Percentiles rank a stretch among this genome's conserved stretches.
Evolutionary conservation across 345 rosid species (phyloP).

Genomic region (Conringia planisiliqua): DNA sequence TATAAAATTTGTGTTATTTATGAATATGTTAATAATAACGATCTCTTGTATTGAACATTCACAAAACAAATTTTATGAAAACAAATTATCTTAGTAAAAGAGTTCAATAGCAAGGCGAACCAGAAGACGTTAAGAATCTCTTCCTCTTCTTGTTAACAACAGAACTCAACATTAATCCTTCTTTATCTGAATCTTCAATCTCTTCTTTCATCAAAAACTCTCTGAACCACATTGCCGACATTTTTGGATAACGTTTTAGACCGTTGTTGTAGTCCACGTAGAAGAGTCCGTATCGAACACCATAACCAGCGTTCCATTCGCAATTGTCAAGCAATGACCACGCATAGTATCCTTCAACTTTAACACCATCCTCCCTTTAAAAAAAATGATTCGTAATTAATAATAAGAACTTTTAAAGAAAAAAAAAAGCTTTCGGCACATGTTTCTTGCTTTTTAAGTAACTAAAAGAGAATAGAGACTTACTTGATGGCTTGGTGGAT

Average conservation of each 20-base stretch:
- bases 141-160: constrained; percentile 12
- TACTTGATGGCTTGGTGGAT: constrained; percentile 27
- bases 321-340: constrained; percentile 64
- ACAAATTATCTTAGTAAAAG: background rate
- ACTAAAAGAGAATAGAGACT: background rate
- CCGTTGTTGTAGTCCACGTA: constrained; percentile 50
- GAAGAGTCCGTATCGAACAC: constrained; percentile 42
- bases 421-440: background rate
- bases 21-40: background rate
- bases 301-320: constrained; percentile 55
- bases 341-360: constrained; percentile 50
- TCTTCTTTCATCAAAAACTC: constrained; percentile 35
- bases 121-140: constrained; percentile 25
- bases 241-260: constrained; percentile 51
- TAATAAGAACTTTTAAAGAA: background rate
- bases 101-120: constrained; percentile 13
- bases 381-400: background rate
- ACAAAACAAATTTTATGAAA: background rate
- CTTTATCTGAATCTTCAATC: constrained; percentile 14
- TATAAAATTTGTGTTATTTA: background rate
- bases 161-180: background rate
- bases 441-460: background rate
- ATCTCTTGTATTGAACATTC: background rate
- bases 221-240: constrained; percentile 59
- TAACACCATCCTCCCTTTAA: constrained; percentile 41